phyloP scores from a whole-genome alignment of 306 rosid genomes.

The Aeschynomene evenia region DNA sequence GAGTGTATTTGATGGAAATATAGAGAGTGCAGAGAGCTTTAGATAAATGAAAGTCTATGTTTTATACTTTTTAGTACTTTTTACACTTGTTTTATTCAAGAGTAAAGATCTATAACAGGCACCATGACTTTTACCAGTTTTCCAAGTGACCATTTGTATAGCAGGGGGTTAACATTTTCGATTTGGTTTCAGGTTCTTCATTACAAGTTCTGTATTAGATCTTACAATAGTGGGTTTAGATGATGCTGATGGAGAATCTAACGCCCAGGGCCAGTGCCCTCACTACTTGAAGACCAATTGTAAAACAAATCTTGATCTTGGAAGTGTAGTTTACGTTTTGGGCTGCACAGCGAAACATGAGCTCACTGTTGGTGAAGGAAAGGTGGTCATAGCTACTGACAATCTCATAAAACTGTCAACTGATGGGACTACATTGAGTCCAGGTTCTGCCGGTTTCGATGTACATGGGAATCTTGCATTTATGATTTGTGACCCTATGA shows the following conservation, averaged over 20 bases:
- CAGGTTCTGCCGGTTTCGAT: slow-evolving; percentile 97
- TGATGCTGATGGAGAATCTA: slow-evolving; percentile 78
- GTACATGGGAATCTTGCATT: slow-evolving; percentile 92
- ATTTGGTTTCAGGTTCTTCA: slow-evolving; percentile 80
- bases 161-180: background rate
- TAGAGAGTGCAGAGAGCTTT: background rate
- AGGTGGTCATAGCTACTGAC: slow-evolving; percentile 94
- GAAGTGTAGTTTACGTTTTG: slow-evolving; percentile 83
- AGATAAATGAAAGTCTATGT: background rate
- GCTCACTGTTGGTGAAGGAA: slow-evolving; percentile 82
- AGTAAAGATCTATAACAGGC: background rate
- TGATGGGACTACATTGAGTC: slow-evolving; percentile 77
- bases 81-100: background rate
- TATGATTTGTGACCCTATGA: slow-evolving; percentile 99
- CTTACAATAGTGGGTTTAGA: slow-evolving; percentile 97
- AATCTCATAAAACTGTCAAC: slow-evolving; percentile 91
- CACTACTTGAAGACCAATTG: slow-evolving; percentile 75
- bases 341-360: slow-evolving; percentile 79
- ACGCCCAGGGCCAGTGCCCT: slow-evolving; percentile 61
- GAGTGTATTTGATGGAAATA: background rate
- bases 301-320: slow-evolving; percentile 83
- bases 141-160: slow-evolving; percentile 8
- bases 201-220: slow-evolving; percentile 92
- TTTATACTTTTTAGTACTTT: background rate
- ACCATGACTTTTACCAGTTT: background rate